These are phyloP conservation scores for Magnusiomyces ingens DNA, from an alignment of 1,139 yeast species.

Conservation along the genomic window DNA sequence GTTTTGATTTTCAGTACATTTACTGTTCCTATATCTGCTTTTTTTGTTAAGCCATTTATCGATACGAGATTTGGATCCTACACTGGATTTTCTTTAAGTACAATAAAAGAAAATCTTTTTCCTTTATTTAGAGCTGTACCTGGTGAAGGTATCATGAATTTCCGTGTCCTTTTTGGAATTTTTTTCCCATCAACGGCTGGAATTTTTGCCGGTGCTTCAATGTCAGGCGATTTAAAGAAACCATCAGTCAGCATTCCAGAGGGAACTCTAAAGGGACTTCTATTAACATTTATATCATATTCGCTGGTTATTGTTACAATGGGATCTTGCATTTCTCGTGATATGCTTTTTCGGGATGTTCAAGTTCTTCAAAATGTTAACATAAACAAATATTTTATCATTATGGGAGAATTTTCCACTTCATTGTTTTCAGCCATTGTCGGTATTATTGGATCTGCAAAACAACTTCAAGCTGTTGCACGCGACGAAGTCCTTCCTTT, in stretches of 20 bases:
- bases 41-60: constrained; percentile 56
- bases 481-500: constrained; percentile 82
- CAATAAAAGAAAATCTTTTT: constrained; percentile 55
- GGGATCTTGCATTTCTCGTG: constrained; percentile 75
- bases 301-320: constrained; percentile 68
- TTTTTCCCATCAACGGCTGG: constrained; percentile 98
- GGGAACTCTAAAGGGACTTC: constrained; percentile 79
- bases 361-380: constrained; percentile 80
- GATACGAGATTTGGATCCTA: constrained; percentile 45
- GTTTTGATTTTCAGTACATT: constrained; percentile 65
- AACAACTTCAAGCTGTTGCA: constrained; percentile 83
- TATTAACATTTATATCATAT: constrained; percentile 69
- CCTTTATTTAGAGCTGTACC: constrained; percentile 88
- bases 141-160: constrained; percentile 68
- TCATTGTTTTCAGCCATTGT: constrained; percentile 87
- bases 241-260: constrained; percentile 87
- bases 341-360: constrained; percentile 64
- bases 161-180: constrained; percentile 81
- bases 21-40: constrained; percentile 72
- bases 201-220: constrained; percentile 96
- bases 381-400: constrained; percentile 57
- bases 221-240: constrained; percentile 87
- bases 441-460: constrained; percentile 93
- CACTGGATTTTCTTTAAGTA: constrained; percentile 67
- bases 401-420: constrained; percentile 87